phyloP scores from a whole-genome alignment of 495 filamentous ascomycete genomes.

The Geoglossum glabrum region DNA sequence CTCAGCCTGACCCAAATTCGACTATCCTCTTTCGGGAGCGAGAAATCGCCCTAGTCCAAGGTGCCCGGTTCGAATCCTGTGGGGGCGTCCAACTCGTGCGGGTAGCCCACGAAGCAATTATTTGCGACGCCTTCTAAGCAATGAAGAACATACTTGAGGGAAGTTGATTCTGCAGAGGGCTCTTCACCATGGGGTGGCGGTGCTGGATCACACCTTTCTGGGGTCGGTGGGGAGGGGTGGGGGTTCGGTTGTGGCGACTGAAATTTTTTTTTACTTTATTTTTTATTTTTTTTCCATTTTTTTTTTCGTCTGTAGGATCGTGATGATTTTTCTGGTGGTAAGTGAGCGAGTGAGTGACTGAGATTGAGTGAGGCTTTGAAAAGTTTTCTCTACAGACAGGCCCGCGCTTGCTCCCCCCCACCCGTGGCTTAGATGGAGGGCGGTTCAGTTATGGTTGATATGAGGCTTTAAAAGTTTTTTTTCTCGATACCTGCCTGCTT shows the following conservation, averaged over 20 bases:
- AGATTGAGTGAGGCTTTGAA: no score
- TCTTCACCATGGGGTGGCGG: conserved; percentile 2
- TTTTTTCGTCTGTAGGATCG: not conserved
- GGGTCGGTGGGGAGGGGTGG: not conserved
- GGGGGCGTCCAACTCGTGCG: conserved; percentile 1
- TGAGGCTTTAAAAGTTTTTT: not conserved
- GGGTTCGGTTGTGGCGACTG: not conserved
- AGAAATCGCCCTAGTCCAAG: not conserved
- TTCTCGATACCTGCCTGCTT: not conserved
- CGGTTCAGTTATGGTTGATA: no score
- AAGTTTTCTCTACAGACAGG: not conserved
- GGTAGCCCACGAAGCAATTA: not conserved
- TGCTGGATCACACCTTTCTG: not conserved
- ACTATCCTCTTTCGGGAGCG: not conserved
- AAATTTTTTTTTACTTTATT: not conserved
- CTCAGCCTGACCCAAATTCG: not conserved
- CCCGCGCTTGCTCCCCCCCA: no score
- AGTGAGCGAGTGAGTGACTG: no score
- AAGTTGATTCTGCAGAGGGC: conserved; percentile 1
- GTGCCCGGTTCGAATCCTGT: conserved; percentile 2
- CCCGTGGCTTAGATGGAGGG: no score
- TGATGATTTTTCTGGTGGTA: not conserved
- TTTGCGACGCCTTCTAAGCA: not conserved
- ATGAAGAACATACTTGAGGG: not conserved
- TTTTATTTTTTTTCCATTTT: not conserved